These are phyloP conservation scores for Oemleria cerasiformis DNA, from an alignment of 306 rosid genomes.

Conservation along the genomic window DNA sequence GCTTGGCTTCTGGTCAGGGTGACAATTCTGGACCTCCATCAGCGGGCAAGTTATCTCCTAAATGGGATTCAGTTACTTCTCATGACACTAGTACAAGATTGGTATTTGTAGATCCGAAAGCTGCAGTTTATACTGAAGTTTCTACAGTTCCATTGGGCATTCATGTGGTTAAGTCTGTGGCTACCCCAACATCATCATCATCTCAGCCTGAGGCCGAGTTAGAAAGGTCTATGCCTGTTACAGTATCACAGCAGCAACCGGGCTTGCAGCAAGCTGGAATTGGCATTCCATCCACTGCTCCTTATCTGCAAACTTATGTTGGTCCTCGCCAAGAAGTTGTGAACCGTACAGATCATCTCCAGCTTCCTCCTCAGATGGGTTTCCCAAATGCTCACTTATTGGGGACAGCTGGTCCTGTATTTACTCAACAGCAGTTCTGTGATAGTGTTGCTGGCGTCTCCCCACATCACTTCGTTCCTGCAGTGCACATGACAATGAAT, in stretches of 20 bases:
- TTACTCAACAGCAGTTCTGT: constrained; percentile 48
- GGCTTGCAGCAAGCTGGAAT: constrained; percentile 54
- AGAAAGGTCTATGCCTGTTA: constrained; percentile 48
- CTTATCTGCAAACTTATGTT: constrained; percentile 51
- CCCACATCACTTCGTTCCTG: constrained; percentile 49
- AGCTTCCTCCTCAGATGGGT: constrained; percentile 53
- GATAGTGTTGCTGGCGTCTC: constrained; percentile 41
- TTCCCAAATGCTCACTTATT: constrained; percentile 51
- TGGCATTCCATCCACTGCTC: constrained; percentile 44
- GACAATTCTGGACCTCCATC: constrained; percentile 38
- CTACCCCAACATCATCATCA: constrained; percentile 32
- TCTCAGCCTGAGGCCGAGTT: constrained; percentile 44
- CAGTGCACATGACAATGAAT: constrained; percentile 47
- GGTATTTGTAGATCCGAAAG: constrained; percentile 35
- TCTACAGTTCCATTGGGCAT: constrained; percentile 34
- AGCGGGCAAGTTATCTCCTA: constrained; percentile 34
- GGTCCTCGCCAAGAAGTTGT: constrained; percentile 52
- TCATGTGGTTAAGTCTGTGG: constrained; percentile 37
- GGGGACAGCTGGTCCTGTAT: constrained; percentile 43
- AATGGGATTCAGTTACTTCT: constrained; percentile 37
- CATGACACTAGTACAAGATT: constrained; percentile 40
- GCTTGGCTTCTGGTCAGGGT: constrained; percentile 42
- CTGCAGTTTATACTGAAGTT: constrained; percentile 37
- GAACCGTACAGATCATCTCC: constrained; percentile 50
- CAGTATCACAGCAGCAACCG: constrained; percentile 37